phyloP scores from a whole-genome alignment of 768 basidiomycete genomes.

The Postia placenta region DNA sequence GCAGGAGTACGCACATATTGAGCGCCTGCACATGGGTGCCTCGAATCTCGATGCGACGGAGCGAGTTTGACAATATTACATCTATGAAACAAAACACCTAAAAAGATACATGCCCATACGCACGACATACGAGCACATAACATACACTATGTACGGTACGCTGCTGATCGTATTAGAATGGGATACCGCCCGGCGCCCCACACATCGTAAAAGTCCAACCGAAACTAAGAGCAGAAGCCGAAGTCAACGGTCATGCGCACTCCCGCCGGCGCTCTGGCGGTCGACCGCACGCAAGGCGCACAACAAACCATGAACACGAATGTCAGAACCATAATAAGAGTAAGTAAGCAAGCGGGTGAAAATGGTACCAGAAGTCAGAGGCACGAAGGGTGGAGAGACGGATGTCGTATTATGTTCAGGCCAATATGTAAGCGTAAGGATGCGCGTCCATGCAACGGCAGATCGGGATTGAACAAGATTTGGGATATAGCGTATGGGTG shows the following conservation, averaged over 20 bases:
- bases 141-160: neutral
- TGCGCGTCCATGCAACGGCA: neutral
- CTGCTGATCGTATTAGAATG: neutral
- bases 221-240: neutral
- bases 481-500: neutral
- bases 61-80: conserved; percentile 2
- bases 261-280: conserved; percentile 1
- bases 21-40: neutral
- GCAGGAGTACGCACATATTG: neutral
- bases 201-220: conserved; percentile 1
- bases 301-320: neutral
- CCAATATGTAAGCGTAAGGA: neutral
- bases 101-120: conserved; percentile 3
- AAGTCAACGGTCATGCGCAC: neutral
- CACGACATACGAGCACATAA: neutral
- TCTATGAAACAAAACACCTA: conserved; percentile 5
- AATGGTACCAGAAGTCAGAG: neutral
- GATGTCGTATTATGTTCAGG: neutral
- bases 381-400: too few relatives aligned
- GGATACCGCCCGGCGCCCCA: conserved; percentile 3
- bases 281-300: neutral
- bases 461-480: neutral
- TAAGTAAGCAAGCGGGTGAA: neutral
- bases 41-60: neutral
- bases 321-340: neutral